Conservation (phyloP, 768 basidiomycete species). For the Crepidotus variabilis region DNA sequence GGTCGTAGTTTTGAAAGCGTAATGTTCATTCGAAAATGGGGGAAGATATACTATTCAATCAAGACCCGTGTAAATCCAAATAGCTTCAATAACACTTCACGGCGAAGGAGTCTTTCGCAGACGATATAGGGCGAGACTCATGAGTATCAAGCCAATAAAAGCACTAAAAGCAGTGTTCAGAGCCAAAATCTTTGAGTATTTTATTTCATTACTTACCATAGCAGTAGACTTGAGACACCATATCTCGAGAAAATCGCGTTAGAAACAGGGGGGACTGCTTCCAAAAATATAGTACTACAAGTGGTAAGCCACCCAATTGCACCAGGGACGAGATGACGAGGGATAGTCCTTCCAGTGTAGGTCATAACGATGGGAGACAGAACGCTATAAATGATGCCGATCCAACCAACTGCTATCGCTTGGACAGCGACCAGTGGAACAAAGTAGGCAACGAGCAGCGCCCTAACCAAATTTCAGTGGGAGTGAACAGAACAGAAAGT, state of each 20-base stretch:
- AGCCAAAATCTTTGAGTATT: too few relatives aligned
- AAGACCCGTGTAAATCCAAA: too few relatives aligned
- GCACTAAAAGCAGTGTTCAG: too few relatives aligned
- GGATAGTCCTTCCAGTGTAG: slow-evolving; percentile 60
- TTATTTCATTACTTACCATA: slow-evolving; percentile 40
- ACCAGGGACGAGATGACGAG: slow-evolving; percentile 59
- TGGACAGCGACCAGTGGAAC: slow-evolving; percentile 41
- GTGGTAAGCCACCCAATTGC: slow-evolving; percentile 64
- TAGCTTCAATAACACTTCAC: too few relatives aligned
- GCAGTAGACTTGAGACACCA: slow-evolving; percentile 55
- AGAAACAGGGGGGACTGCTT: slow-evolving; percentile 65
- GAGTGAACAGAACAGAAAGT: too few relatives aligned
- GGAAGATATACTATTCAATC: too few relatives aligned
- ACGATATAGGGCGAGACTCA: too few relatives aligned
- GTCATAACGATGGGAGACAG: slow-evolving; percentile 73
- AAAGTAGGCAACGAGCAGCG: slow-evolving; percentile 22
- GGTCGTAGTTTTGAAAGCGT: too few relatives aligned
- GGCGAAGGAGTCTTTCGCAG: too few relatives aligned
- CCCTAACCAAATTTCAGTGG: too few relatives aligned
- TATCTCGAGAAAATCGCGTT: slow-evolving; percentile 59
- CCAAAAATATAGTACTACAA: slow-evolving; percentile 64
- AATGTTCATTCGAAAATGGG: too few relatives aligned
- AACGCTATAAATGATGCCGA: slow-evolving; percentile 66
- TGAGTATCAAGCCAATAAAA: too few relatives aligned
- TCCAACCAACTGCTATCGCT: slow-evolving; percentile 51